A percentile compares a stretch with the other conserved stretches of the same genome.
Evolutionary conservation across 768 basidiomycete genomes (phyloP).

Genomic region (Pholiota conissans): DNA sequence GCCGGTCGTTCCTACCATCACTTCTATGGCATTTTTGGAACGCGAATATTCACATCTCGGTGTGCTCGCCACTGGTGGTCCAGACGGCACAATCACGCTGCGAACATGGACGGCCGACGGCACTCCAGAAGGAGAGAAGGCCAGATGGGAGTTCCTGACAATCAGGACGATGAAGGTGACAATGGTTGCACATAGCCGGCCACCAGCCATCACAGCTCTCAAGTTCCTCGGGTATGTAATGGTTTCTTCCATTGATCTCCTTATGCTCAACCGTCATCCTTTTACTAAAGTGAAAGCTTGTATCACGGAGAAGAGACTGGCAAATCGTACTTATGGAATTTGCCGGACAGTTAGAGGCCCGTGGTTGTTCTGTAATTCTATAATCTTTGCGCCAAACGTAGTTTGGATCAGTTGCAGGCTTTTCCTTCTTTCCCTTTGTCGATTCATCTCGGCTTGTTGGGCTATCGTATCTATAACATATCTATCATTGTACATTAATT

Average conservation of each 20-base stretch:
- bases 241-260: not conserved
- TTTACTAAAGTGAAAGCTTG: constrained; percentile 47
- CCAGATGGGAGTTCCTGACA: constrained; percentile 74
- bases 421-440: too few species aligned
- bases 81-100: constrained; percentile 76
- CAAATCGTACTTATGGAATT: constrained; percentile 54
- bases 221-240: constrained; percentile 72
- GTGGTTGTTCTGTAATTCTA: constrained; percentile 1
- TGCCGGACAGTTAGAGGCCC: constrained; percentile 44
- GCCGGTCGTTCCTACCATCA: constrained; percentile 54
- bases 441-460: too few species aligned
- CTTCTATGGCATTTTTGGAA: constrained; percentile 83
- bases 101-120: constrained; percentile 83
- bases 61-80: constrained; percentile 77
- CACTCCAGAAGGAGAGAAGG: constrained; percentile 63
- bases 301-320: constrained; percentile 69
- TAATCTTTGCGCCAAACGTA: not conserved
- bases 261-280: not conserved
- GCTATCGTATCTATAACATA: too few species aligned
- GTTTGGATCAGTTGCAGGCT: too few species aligned
- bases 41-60: constrained; percentile 81
- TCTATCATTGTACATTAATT: too few species aligned
- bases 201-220: constrained; percentile 71
- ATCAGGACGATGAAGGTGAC: constrained; percentile 67
- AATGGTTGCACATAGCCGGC: constrained; percentile 38